Evolutionary conservation across 1,284 basidiomycete genomes (phyloP).

Genomic region (Microstroma glucosiphilum): DNA sequence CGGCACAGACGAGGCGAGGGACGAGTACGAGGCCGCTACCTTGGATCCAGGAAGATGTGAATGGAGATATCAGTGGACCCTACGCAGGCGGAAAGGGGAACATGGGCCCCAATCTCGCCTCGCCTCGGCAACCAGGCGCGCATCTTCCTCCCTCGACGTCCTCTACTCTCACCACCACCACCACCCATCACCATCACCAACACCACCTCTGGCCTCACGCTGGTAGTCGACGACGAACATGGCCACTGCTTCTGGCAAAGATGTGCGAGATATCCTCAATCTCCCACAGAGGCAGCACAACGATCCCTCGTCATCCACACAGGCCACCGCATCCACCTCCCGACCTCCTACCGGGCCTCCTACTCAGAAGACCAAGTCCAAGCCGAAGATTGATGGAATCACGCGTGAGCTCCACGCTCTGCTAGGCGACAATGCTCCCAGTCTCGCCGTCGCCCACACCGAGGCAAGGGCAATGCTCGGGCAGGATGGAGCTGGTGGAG

Average conservation of each 20-base stretch:
- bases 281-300: slow-evolving; percentile 15
- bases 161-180: slow-evolving; percentile 14
- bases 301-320: slow-evolving; percentile 8
- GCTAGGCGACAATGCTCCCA: slow-evolving; percentile 83
- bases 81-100: no score
- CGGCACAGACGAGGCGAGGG: no score
- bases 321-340: slow-evolving; percentile 2
- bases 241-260: slow-evolving; percentile 16
- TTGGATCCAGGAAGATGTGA: no score
- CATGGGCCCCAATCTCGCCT: no score
- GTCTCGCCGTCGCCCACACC: slow-evolving; percentile 55
- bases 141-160: slow-evolving; percentile 10
- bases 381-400: slow-evolving; percentile 60
- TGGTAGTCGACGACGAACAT: slow-evolving; percentile 10
- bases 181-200: slow-evolving; percentile 21
- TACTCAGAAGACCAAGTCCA: slow-evolving; percentile 8
- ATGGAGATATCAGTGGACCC: no score
- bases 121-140: background rate
- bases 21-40: no score
- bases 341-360: slow-evolving; percentile 20
- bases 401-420: slow-evolving; percentile 86
- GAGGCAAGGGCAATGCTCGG: slow-evolving; percentile 51
- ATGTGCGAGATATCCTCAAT: slow-evolving; percentile 17
- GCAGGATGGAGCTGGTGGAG: slow-evolving; percentile 11
- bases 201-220: no score